Evolutionary conservation across 1,284 basidiomycete species (phyloP).

Genomic region (Schizophyllum commune): DNA sequence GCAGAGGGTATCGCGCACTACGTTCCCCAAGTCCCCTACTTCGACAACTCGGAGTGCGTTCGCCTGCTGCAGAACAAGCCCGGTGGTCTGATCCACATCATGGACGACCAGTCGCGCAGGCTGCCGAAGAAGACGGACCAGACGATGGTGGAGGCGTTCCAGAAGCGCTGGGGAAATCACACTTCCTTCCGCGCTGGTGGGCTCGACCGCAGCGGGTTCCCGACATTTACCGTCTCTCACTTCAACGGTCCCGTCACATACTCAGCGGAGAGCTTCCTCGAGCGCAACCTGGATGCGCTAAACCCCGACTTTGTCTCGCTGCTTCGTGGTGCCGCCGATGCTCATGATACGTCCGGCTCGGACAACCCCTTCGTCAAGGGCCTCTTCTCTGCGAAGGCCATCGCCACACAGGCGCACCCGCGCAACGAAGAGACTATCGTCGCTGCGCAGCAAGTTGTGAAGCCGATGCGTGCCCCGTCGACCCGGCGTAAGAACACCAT

Average conservation of each 20-base stretch:
- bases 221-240: conserved; percentile 89
- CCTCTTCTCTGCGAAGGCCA: conserved; percentile 82
- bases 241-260: conserved; percentile 91
- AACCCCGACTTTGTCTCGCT: conserved; percentile 92
- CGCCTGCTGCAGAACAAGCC: conserved; percentile 83
- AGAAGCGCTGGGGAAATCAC: conserved; percentile 93
- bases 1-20: conserved; percentile 75
- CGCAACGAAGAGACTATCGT: conserved; percentile 92
- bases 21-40: conserved; percentile 73
- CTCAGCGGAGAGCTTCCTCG: conserved; percentile 83
- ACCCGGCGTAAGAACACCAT: conserved; percentile 73
- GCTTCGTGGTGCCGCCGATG: conserved; percentile 59
- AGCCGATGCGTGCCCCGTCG: conserved; percentile 91
- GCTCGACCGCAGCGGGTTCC: conserved; percentile 71
- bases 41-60: conserved; percentile 89
- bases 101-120: conserved; percentile 76
- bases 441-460: conserved; percentile 85
- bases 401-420: conserved; percentile 87
- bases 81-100: conserved; percentile 91
- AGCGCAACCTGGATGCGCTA: conserved; percentile 83
- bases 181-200: conserved; percentile 79
- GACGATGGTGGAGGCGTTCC: conserved; percentile 92
- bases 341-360: conserved; percentile 50
- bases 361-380: conserved; percentile 88
- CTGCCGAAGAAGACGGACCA: conserved; percentile 87